Evolutionary conservation across 768 basidiomycete genomes (phyloP).

Genomic region (Candolleomyces aberdarensis): DNA sequence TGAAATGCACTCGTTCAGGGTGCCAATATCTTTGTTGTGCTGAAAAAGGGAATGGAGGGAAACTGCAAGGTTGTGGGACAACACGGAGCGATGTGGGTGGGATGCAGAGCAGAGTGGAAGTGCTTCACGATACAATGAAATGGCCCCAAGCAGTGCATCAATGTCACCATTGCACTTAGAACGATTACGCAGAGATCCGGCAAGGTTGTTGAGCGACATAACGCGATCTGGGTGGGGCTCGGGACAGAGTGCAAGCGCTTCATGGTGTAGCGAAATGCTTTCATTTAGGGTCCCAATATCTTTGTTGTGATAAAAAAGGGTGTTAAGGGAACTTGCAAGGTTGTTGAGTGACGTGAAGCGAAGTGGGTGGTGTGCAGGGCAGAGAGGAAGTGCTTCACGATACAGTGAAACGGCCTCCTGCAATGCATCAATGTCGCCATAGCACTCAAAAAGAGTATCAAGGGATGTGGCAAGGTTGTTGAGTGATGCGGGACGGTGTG

Average conservation of each 20-base stretch:
- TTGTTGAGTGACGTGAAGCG: background rate
- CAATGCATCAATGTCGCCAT: background rate
- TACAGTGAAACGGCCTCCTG: background rate
- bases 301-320: conserved; percentile 12
- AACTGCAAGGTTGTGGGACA: background rate
- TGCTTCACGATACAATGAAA: conserved; percentile 11
- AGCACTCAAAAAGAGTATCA: background rate
- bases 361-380: background rate
- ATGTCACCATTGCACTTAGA: background rate
- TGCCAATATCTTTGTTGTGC: background rate
- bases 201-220: conserved; percentile 15
- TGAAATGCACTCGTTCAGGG: background rate
- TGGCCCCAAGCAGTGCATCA: conserved; percentile 17
- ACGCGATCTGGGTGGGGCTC: conserved; percentile 12
- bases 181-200: conserved; percentile 4
- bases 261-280: conserved; percentile 6
- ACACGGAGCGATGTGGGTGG: background rate
- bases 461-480: background rate
- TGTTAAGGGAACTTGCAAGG: conserved; percentile 9
- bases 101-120: conserved; percentile 1
- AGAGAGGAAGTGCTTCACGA: background rate
- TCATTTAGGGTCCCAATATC: conserved; percentile 7
- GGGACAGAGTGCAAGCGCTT: conserved; percentile 12
- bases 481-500: background rate
- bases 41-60: background rate